A percentile compares a stretch with the other conserved stretches of the same genome.
Conservation (phyloP, 228 moss, liverwort and hornwort genomes). For the Sphagnum fallax region DNA sequence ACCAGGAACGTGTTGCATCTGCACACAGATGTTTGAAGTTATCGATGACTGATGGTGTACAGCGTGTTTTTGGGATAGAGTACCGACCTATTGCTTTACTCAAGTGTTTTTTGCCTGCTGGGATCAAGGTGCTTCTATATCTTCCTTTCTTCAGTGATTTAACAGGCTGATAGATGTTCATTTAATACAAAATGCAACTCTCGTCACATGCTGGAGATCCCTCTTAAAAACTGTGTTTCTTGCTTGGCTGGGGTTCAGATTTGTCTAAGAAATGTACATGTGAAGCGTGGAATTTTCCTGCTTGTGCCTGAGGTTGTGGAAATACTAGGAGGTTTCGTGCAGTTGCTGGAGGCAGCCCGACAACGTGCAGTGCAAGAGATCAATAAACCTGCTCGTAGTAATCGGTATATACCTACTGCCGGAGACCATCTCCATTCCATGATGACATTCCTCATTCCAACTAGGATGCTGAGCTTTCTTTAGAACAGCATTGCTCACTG, state of each 20-base stretch:
- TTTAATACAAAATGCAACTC: not conserved
- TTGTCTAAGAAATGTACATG: slow-evolving; percentile 63
- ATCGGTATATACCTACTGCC: slow-evolving; percentile 28
- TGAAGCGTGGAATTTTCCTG: slow-evolving; percentile 73
- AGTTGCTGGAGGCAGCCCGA: slow-evolving; percentile 74
- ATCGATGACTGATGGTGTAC: slow-evolving; percentile 95
- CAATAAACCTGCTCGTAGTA: slow-evolving; percentile 92
- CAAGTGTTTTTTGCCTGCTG: slow-evolving; percentile 66
- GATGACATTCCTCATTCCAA: not conserved
- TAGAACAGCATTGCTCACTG: not conserved
- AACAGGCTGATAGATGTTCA: not conserved
- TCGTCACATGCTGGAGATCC: not conserved
- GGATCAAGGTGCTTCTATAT: slow-evolving; percentile 56
- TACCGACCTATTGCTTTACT: slow-evolving; percentile 74
- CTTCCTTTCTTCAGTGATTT: not conserved
- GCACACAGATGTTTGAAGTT: slow-evolving; percentile 76
- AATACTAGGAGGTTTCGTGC: slow-evolving; percentile 78
- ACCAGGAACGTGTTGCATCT: slow-evolving; percentile 60
- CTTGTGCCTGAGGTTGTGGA: slow-evolving; percentile 77
- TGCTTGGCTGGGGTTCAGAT: slow-evolving; percentile 38
- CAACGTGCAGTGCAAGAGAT: slow-evolving; percentile 74
- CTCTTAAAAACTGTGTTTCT: not conserved
- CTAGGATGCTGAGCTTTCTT: not conserved
- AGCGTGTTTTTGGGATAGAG: slow-evolving; percentile 82
- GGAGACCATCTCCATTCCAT: not conserved